Evolutionary conservation across 1,139 yeast genomes (phyloP), one percentile per base, ranked within the genome.

Genomic region (Candida sp.): DNA sequence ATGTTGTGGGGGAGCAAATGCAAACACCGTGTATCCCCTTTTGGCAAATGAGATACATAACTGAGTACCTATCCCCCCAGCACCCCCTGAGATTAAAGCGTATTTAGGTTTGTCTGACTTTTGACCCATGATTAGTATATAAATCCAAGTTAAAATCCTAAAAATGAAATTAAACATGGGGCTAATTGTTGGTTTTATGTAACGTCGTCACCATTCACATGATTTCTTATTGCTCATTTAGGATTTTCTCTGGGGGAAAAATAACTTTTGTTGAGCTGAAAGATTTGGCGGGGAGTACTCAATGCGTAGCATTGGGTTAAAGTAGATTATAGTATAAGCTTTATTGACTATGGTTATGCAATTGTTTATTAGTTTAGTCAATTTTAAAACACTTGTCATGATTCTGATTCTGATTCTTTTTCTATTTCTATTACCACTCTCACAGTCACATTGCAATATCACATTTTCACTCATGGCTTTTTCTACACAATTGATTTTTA

Each of bases 31-130:
- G 49, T 66, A 70, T 1, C 75, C 75, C 33, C 55, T 53, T 46
- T 56, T 57, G 27, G 60, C 51, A 38, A 70, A 55, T 9, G 56
- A 59, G 21, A 53, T 52, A 9, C 69, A 55, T 41, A 69, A 39
- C 19, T 61, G 59, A 44, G 56, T 64, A 2, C 76, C 76, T 43
- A 70, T 70, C 3, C 75, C 75, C 4, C 70, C 61, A 3, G 73
- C 65, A 3, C 74, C 73, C 4, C 75, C 75, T 1, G 71, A 61
- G 22, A 70, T 54, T 5, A 70, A 56, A 8, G 75, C 75, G 51
- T 57, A 49, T 36, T 49, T 49, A 7, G 44, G 34, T 12, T 32
- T 32, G 19, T 6, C 12, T 2, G 11, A 8, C 29, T 25, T 25
- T 7, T 25, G 7, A 3, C 11, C 29, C 29, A 25, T 25, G 29